Evolutionary conservation across 345 rosid genomes (phyloP), one percentile per base, ranked within the genome.

Genomic region (Mangifera indica): DNA sequence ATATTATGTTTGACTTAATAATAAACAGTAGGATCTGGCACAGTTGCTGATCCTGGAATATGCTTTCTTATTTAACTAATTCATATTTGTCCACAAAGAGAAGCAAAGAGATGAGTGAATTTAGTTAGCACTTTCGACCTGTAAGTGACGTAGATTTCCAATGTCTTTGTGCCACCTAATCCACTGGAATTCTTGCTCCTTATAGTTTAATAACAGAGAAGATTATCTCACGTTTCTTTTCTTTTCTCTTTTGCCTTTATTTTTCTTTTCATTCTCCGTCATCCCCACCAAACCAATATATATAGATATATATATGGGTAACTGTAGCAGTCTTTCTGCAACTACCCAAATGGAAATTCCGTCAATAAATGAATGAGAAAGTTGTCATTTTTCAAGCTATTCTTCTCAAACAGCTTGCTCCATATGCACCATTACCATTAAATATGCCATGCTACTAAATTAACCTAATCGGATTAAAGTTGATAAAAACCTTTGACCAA

Each of bases 101-200:
- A 48, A 1, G n/a, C n/a, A n/a, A n/a, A n/a, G 10, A 52, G 24
- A 10, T 70, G 73, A 58, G 42, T 70, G 64, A 58, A 45, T 44
- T 26, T 40, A 13, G 3, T n/a, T 13, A 13, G 22, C 18, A 56
- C 63, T 56, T 56, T 70, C 73, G 8, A 26, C 20, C 55, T 57
- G 63, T 2, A 44, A 7, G 17, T 70, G 73, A 44, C 40, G 40
- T 42, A 22, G 12, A 20, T 24, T 37, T 69, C 37, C 72, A 37
- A 69, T 57, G 37, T 44, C 11, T 26, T 69, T 26, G 73, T 11
- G 65, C 51, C 62, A 40, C 37, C 37, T 7, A 34, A 34, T 34
- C 37, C 4, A 34, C 37, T 34, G 37, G 37, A 34, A 34, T 4
- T 3, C 37, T 34, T 34, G 37, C 37, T 34, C 0, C 37, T 34